phyloP scores from a whole-genome alignment of 768 basidiomycete genomes.

The Calvatia gigantea region DNA sequence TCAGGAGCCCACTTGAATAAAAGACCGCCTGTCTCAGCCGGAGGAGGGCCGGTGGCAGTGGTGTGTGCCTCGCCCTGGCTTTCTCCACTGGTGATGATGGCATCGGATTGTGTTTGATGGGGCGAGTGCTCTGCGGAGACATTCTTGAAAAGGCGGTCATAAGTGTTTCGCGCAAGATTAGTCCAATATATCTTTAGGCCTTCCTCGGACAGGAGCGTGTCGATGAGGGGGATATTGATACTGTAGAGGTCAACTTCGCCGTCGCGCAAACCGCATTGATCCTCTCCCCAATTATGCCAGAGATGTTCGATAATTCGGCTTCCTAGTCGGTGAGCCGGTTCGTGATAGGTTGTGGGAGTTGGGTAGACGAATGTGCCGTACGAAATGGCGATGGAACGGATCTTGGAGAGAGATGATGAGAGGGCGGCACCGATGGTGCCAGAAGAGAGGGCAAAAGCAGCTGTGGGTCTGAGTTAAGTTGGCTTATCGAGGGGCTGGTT shows the following conservation, averaged over 20 bases:
- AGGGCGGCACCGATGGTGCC: constrained; percentile 93
- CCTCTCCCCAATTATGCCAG: constrained; percentile 84
- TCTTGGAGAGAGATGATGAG: constrained; percentile 67
- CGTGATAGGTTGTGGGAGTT: constrained; percentile 51
- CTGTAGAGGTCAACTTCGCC: constrained; percentile 80
- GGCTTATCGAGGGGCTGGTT: background rate
- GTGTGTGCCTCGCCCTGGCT: constrained; percentile 22
- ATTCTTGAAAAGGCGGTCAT: constrained; percentile 74
- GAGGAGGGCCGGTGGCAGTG: constrained; percentile 9
- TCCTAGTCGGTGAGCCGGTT: constrained; percentile 72
- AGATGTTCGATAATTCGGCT: constrained; percentile 66
- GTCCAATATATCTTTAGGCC: constrained; percentile 78
- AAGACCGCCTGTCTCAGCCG: constrained; percentile 33
- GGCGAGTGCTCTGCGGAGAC: constrained; percentile 21
- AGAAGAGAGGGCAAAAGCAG: constrained; percentile 86
- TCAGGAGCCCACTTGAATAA: constrained; percentile 74
- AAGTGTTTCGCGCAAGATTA: constrained; percentile 79
- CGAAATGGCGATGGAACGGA: constrained; percentile 81
- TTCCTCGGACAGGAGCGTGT: constrained; percentile 52
- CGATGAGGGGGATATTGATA: constrained; percentile 84
- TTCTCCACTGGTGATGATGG: constrained; percentile 43
- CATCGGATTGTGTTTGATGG: constrained; percentile 18
- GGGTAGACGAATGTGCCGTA: constrained; percentile 79
- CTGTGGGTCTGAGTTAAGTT: constrained; percentile 30
- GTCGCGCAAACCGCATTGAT: constrained; percentile 50